Evolutionary conservation across 1,284 basidiomycete species (phyloP), one percentile per base, ranked within the genome.

Genomic region (Ustilago xerochloae): DNA sequence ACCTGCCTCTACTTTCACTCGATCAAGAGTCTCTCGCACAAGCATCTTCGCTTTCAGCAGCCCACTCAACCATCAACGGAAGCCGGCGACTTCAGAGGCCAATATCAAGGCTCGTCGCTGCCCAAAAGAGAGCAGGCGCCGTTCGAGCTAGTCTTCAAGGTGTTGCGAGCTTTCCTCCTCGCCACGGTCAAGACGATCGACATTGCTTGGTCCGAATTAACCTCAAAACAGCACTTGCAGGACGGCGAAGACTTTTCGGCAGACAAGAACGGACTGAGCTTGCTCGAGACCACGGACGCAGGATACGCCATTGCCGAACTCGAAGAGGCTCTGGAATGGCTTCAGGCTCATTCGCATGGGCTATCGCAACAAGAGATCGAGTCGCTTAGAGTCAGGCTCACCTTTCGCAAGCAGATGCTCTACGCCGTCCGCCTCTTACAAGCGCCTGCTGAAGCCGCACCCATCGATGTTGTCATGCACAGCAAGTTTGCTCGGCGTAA

Each of bases 161-260:
- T 94, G 9, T 85, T 97, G 12, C 87, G 91, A 36, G 88, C 92
- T 0, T 90, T 87, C 49, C 86, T 92, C 6, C 87, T 91, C 46
- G 93, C 89, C 0, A 85, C 93, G 45, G 86, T 94, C 64, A 97
- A 97, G 82, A 91, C 88, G 58, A 91, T 92, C 79, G 92, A 93
- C 85, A 83, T 94, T 10, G 88, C 89, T 0, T 96, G 92, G 90
- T 87, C 90, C 65, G 92, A 94, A 80, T 85, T 97, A 28, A 55
- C 61, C 1, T 63, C 72, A 1, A 66, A 69, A 32, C 72, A 70
- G 55, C 54, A 75, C 29, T 48, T 75, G 0, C 54, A 59, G 18
- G 72, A 75, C 24, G 38, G 89, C 56, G 94, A 97, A 87, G 94
- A 95, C 80, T 92, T 91, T 89, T 91, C 92, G 82, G 88, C 90